Evolutionary conservation across 1,139 yeast genomes (phyloP), one percentile per base, ranked within the genome.

Genomic region (Zygoascus meyerae): DNA sequence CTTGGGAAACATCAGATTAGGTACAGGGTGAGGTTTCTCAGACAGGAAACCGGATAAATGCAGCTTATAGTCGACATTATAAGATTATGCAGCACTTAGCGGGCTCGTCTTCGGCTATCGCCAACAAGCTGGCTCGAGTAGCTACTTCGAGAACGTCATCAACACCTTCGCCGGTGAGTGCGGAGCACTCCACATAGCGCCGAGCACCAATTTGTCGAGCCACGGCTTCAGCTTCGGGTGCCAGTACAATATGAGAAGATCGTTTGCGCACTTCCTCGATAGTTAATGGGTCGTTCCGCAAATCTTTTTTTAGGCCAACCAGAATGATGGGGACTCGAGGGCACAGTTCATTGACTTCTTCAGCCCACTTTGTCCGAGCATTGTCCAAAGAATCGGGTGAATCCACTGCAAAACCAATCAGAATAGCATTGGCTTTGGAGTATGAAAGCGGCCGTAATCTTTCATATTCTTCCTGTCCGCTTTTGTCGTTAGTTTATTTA

Each of bases 141-240:
- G 95, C 95, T 51, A 89, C 83, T 67, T 84, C 92, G 62, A 87
- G 86, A 46, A 86, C 95, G 68, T 85, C 94, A 70, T 87, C 83
- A 53, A 87, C 95, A 66, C 95, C 95, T 66, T 81, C 83, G 55
- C 94, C 94, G 50, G 87, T 81, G 72, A 87, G 81, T 36, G 97
- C 96, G 43, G 96, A 89, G 73, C 97, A 89, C 72, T 90, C 97
- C 65, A 87, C 74, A 69, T 87, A 87, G 61, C 82, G 80, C 52
- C 82, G 73, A 46, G 95, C 95, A 55, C 95, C 95, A 59, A 87
- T 85, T 69, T 83, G 83, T 59, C 81, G 83, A 48, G 96, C 95
- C 50, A 86, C 86, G 39, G 78, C 73, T 67, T 85, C 86, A 54
- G 95, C 96, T 63, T 86, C 92, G 39, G 81, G 68, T 34, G 83